Conservation (phyloP, 176 grass and related monocot genomes). For the Hsuehochloa calcarea region DNA sequence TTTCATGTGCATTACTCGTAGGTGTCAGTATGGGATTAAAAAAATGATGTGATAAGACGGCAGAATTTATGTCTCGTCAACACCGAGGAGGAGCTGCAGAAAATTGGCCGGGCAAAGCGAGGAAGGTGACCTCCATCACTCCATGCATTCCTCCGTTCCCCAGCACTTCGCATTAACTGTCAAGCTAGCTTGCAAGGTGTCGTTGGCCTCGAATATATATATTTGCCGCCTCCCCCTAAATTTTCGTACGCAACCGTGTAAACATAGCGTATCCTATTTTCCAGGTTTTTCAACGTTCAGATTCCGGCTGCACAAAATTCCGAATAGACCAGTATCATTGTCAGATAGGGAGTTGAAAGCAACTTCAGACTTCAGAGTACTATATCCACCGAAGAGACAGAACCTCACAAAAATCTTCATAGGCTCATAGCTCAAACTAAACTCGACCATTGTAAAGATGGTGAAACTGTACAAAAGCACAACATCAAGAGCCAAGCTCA, state of each 20-base stretch:
- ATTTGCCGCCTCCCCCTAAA: neutral
- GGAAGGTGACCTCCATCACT: slow-evolving; percentile 50
- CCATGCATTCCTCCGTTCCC: slow-evolving; percentile 37
- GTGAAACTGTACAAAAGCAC: slow-evolving; percentile 6
- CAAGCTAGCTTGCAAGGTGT: slow-evolving; percentile 14
- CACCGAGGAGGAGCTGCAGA: slow-evolving; percentile 47
- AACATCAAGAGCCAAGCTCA: neutral
- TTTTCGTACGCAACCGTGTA: neutral
- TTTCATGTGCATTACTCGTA: slow-evolving; percentile 28
- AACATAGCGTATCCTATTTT: neutral
- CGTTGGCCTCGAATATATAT: neutral
- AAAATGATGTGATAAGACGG: slow-evolving; percentile 41
- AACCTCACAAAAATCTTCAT: slow-evolving; percentile 16
- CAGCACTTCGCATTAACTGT: slow-evolving; percentile 29
- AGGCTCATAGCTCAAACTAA: neutral
- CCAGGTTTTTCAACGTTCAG: neutral
- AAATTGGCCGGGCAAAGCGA: slow-evolving; percentile 39
- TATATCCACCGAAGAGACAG: neutral
- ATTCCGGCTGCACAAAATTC: slow-evolving; percentile 18
- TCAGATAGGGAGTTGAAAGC: neutral
- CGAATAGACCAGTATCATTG: neutral
- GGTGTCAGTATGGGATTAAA: slow-evolving; percentile 46
- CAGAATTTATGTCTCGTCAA: slow-evolving; percentile 53
- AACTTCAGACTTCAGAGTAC: neutral
- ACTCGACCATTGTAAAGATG: neutral